These are phyloP conservation scores for Dendrocalamus sinicus DNA, from an alignment of 176 grass and related monocot genomes.

Conservation along the genomic window DNA sequence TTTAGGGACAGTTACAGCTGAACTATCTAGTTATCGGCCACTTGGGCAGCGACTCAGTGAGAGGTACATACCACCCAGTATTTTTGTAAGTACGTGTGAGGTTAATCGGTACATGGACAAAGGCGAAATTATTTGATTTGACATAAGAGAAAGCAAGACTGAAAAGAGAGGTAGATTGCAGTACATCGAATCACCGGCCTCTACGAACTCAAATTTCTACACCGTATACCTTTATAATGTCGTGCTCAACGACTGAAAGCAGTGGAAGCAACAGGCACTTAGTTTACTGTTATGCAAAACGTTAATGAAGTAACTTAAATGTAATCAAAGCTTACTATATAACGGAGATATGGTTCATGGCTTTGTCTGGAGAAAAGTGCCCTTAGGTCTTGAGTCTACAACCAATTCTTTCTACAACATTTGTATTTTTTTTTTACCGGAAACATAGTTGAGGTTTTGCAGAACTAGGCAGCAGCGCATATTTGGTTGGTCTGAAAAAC, in stretches of 20 bases:
- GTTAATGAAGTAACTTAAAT: background rate
- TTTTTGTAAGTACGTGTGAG: conserved; percentile 21
- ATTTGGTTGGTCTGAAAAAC: background rate
- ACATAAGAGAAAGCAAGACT: conserved; percentile 20
- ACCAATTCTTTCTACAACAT: background rate
- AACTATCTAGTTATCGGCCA: conserved; percentile 27
- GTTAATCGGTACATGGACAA: conserved; percentile 10
- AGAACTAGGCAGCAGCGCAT: background rate
- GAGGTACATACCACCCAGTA: conserved; percentile 21
- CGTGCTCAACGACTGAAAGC: background rate
- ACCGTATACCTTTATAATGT: background rate
- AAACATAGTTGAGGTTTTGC: background rate
- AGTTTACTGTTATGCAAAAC: background rate
- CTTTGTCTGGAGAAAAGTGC: background rate
- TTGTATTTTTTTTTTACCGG: background rate
- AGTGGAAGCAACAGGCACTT: background rate
- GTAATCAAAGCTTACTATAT: background rate
- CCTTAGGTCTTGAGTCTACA: background rate
- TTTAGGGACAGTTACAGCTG: conserved; percentile 9
- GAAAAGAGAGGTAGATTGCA: background rate
- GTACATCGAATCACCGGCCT: background rate
- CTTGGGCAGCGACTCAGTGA: conserved; percentile 18
- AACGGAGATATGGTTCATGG: background rate
- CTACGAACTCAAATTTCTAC: background rate
- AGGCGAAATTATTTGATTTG: conserved; percentile 32